A percentile compares a stretch with the other conserved stretches of the same genome.
phyloP scores from a whole-genome alignment of 1,139 yeast species.

The Debaryomyces udenii region DNA sequence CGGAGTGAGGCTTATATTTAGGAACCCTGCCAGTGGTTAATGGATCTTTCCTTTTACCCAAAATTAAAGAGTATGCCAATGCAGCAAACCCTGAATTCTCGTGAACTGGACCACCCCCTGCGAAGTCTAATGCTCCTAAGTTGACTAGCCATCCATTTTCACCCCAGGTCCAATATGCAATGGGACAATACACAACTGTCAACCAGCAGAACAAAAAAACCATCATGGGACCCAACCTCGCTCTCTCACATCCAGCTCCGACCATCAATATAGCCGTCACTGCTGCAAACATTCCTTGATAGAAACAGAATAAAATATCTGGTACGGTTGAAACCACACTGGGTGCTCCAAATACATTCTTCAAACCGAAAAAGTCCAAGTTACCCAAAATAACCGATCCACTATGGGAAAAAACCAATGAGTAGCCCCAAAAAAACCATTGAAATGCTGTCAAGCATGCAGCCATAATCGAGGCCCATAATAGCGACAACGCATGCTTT shows the following conservation, averaged over 20 bases:
- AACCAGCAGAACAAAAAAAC: slow-evolving; percentile 90
- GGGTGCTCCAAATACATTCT: slow-evolving; percentile 81
- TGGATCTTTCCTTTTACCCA: slow-evolving; percentile 92
- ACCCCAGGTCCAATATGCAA: slow-evolving; percentile 98
- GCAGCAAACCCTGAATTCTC: slow-evolving; percentile 95
- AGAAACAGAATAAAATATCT: slow-evolving; percentile 83
- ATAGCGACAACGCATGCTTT: slow-evolving; percentile 84
- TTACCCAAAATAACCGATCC: slow-evolving; percentile 75
- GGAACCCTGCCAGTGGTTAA: slow-evolving; percentile 71
- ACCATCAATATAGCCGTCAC: slow-evolving; percentile 90
- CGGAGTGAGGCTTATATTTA: slow-evolving; percentile 89
- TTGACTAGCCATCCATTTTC: slow-evolving; percentile 82
- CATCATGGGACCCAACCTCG: slow-evolving; percentile 96
- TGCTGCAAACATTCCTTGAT: slow-evolving; percentile 96
- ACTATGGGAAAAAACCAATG: slow-evolving; percentile 76
- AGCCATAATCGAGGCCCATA: slow-evolving; percentile 95
- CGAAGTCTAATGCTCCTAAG: slow-evolving; percentile 89
- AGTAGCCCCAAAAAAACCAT: slow-evolving; percentile 98
- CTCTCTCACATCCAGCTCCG: slow-evolving; percentile 98
- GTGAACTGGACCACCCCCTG: slow-evolving; percentile 99
- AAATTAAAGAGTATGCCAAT: slow-evolving; percentile 82
- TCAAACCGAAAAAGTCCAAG: slow-evolving; percentile 76
- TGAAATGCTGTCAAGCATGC: slow-evolving; percentile 80
- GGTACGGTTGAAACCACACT: slow-evolving; percentile 70
- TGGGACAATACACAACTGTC: slow-evolving; percentile 94